These are phyloP conservation scores for Coemansia sp. DNA, from an alignment of 192 early-diverging fungal species.

Conservation along the genomic window DNA sequence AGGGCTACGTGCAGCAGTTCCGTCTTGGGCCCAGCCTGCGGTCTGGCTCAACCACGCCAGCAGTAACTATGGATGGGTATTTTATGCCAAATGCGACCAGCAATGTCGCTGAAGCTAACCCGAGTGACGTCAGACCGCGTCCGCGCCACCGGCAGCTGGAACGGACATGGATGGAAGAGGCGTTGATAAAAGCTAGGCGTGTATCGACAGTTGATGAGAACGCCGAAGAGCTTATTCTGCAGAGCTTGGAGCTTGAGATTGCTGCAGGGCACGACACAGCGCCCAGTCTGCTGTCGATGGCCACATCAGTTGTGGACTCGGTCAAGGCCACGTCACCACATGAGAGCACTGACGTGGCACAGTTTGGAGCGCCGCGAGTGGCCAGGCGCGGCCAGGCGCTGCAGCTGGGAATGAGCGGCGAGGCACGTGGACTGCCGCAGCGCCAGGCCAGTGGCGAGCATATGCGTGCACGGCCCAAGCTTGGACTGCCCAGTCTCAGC, in stretches of 20 bases:
- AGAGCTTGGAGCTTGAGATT: conserved; percentile 29
- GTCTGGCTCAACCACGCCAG: conserved; percentile 48
- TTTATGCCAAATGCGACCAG: conserved; percentile 35
- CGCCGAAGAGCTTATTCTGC: conserved; percentile 46
- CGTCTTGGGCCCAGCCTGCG: conserved; percentile 49
- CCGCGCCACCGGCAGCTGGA: conserved; percentile 48
- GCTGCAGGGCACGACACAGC: conserved; percentile 2
- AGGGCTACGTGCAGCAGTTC: conserved; percentile 54
- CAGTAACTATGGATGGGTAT: conserved; percentile 56
- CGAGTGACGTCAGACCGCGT: conserved; percentile 7
- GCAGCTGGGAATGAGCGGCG: conserved; percentile 4
- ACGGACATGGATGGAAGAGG: conserved; percentile 58
- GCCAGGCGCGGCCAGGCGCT: conserved; percentile 28
- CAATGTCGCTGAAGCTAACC: neutral
- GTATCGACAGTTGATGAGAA: conserved; percentile 54
- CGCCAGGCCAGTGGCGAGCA: conserved; percentile 16
- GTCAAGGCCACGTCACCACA: neutral
- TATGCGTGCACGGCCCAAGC: conserved; percentile 1
- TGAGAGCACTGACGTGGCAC: conserved; percentile 20
- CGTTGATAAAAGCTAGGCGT: conserved; percentile 51
- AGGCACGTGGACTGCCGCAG: conserved; percentile 10
- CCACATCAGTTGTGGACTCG: conserved; percentile 10
- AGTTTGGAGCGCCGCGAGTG: conserved; percentile 22
- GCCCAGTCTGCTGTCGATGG: conserved; percentile 19
- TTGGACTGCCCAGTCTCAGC: conserved; percentile 23